A percentile compares a stretch with the other conserved stretches of the same genome.
phyloP scores from a whole-genome alignment of 768 basidiomycete genomes.

The Serendipita sp. region DNA sequence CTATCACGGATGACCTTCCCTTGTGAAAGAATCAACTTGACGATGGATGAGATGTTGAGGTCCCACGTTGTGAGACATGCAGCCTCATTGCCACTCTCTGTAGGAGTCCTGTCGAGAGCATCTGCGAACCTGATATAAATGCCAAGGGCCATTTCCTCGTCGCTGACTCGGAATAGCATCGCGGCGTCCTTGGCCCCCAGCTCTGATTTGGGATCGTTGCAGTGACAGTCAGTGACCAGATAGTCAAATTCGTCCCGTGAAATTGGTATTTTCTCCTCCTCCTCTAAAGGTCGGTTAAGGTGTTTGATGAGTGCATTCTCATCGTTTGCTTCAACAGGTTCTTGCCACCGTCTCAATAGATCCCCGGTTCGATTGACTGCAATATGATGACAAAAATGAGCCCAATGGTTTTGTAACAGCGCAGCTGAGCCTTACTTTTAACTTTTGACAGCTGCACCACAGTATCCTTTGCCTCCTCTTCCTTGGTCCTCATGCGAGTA shows the following conservation, averaged over 20 bases:
- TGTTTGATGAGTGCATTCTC: not conserved
- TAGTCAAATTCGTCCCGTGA: not conserved
- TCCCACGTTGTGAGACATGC: conserved; percentile 15
- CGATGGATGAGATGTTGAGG: conserved; percentile 14
- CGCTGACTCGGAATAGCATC: not conserved
- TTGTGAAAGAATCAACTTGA: conserved; percentile 13
- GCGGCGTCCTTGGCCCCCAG: not conserved
- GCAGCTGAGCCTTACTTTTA: too few relatives aligned
- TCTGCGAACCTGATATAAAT: not conserved
- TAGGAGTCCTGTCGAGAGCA: not conserved
- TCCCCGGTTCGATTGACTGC: too few relatives aligned
- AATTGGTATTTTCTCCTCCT: not conserved
- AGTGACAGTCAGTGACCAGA: not conserved
- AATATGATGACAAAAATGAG: too few relatives aligned
- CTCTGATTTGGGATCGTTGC: not conserved
- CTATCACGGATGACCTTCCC: conserved; percentile 14
- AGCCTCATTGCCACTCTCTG: conserved; percentile 10
- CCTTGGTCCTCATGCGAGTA: too few relatives aligned
- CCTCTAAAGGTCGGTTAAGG: not conserved
- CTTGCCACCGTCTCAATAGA: too few relatives aligned
- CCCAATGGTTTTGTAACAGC: too few relatives aligned
- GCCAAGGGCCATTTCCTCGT: not conserved
- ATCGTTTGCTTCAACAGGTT: too few relatives aligned
- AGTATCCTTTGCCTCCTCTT: too few relatives aligned
- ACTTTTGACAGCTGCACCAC: too few relatives aligned